Base-by-base conservation (phyloP, 2,329 filamentous ascomycete genomes). In the Ophioceras dolichostomum region DNA sequence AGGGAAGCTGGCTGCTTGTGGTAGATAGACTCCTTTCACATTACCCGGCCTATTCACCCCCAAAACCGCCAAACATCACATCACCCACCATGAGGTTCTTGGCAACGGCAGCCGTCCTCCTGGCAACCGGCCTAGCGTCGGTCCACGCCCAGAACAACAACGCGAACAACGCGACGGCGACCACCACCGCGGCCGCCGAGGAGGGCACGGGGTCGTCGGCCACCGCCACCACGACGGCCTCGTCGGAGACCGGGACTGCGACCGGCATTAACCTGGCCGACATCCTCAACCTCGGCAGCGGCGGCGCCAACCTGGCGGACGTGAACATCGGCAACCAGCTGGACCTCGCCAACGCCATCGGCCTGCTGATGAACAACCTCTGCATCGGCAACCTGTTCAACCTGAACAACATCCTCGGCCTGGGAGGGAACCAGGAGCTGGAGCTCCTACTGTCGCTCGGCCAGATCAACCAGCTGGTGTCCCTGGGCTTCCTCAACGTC, bases 361-460 rank as follows among this genome's bases (percentile, higher is more conserved):
- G 48, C 37, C 42, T 43, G 10, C 49, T 57, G 45, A 43, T 52
- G 34, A 42, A 43, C 17, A 41, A 41, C n/a, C 47, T 56, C 9
- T 57, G 54, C 38, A 43, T 56, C 26, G 41, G 44, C 21, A 42
- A 48, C 21, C 28, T 47, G 2, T 41, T 55, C 28, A 41, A 50
- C 37, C 29, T 36, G 16, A 49, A 54, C 43, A 47, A 37, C 35
- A 38, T 50, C 22, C 36, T 51, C 24, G 33, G 38, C 20, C 33
- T 36, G 28, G 45, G 56, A 10, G 45, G 51, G 18, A 42, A 47
- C 38, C 47, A 49, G 20, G 45, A 53, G 27, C 39, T 52, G 17
- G 44, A 56, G 31, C 44, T 57, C 34, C 55, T 57, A 42, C 41
- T 56, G 16, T 47, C 55, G 47, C 48, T 56, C 12, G 50, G 50